Percentiles rank a stretch among this genome's conserved stretches.
These are phyloP conservation scores for Moringa oleifera DNA, from an alignment of 345 rosid genomes.

Conservation along the genomic window DNA sequence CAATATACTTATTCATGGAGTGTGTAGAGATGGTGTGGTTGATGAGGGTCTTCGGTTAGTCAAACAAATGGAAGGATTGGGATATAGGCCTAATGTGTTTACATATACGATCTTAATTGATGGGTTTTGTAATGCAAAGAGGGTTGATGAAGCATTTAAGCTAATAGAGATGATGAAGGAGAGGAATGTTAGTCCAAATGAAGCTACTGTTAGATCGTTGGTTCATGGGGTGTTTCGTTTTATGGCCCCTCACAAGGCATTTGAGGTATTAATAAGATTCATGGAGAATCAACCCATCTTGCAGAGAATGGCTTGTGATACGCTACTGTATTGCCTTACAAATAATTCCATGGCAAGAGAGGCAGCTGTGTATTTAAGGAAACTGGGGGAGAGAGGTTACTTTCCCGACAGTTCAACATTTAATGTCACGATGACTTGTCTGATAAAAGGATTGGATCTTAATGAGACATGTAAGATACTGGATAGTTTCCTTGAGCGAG, in stretches of 20 bases:
- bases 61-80: constrained; percentile 76
- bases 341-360: constrained; percentile 66
- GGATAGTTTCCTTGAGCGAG: constrained; percentile 43
- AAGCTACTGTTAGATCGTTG: constrained; percentile 78
- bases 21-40: constrained; percentile 69
- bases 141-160: constrained; percentile 61
- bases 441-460: constrained; percentile 54
- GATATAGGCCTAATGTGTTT: constrained; percentile 65
- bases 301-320: constrained; percentile 50
- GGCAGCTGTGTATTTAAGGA: constrained; percentile 50
- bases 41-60: constrained; percentile 81
- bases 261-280: constrained; percentile 41
- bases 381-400: constrained; percentile 42
- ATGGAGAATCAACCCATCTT: constrained; percentile 44
- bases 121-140: constrained; percentile 73
- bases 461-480: constrained; percentile 50
- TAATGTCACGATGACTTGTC: constrained; percentile 52
- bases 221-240: constrained; percentile 71
- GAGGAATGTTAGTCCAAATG: constrained; percentile 55
- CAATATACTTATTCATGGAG: constrained; percentile 85
- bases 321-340: constrained; percentile 60
- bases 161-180: constrained; percentile 50
- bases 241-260: constrained; percentile 44
- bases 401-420: constrained; percentile 52
- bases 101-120: constrained; percentile 72